Evolutionary conservation across 345 rosid genomes (phyloP), one percentile per base, ranked within the genome.

Genomic region (Syzygium aromaticum): DNA sequence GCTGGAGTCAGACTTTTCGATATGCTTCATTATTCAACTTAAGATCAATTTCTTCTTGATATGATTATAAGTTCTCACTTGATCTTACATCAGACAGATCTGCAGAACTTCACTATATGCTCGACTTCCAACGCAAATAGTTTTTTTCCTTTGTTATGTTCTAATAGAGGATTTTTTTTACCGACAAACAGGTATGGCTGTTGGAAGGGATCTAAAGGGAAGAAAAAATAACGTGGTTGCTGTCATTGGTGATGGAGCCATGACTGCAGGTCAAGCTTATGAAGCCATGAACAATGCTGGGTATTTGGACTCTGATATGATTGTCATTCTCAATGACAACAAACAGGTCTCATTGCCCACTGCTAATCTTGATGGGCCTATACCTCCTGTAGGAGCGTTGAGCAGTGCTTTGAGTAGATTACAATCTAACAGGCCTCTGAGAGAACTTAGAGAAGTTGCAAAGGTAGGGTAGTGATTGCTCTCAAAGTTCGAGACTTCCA

Each of bases 261-360:
- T 98, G 99, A 98, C 99, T 5, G 99, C 99, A 38, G 99, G 99
- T n/a, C 99, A 98, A 86, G 99, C 99, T 89, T 98, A 95, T 86
- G 99, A 98, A 92, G 99, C 99, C 30, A 96, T 98, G 99, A 98
- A 98, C 94, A 98, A 96, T 84, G 98, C 99, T 0, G 99, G 99
- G 28, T 98, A 98, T 91, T 90, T 98, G 51, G 99, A 98, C 89
- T 95, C 99, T 0, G 99, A 98, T 88, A 98, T 96, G 99, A 95
- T 96, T 86, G 98, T 98, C 87, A 95, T 98, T 87, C 99, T 98
- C 56, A 98, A 98, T 86, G 99, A 98, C 92, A 98, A 98, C 93
- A 98, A 96, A 86, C 99, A 98, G 90, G 99, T 98, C 86, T 96
- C 99, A 38, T 89, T 98, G 83, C 99, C 99, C 87, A 98, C 99